A percentile compares a stretch with the other conserved stretches of the same genome.
phyloP scores from a whole-genome alignment of 176 grass and related monocot genomes.

The Oryza punctata region DNA sequence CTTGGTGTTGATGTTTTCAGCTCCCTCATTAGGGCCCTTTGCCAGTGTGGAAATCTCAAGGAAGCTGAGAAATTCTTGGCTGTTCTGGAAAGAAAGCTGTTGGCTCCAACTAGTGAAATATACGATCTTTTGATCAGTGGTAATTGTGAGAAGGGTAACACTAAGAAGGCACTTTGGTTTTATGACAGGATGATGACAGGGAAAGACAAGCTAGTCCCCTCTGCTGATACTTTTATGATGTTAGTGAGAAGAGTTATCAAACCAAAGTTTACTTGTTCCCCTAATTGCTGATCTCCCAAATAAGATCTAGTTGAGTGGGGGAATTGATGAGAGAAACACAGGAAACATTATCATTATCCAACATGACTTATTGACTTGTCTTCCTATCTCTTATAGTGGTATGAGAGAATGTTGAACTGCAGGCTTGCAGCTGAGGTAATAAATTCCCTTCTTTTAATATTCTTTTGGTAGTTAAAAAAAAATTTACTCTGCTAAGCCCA shows the following conservation, averaged over 20 bases:
- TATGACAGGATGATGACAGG: conserved; percentile 66
- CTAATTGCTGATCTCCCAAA: conserved; percentile 12
- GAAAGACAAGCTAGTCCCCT: conserved; percentile 52
- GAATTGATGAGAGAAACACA: neutral
- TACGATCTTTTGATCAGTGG: conserved; percentile 56
- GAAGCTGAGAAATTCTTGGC: conserved; percentile 75
- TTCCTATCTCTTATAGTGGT: neutral
- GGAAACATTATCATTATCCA: neutral
- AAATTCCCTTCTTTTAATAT: neutral
- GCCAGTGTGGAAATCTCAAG: conserved; percentile 56
- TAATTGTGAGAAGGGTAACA: conserved; percentile 56
- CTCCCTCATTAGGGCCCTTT: conserved; percentile 60
- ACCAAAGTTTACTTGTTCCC: conserved; percentile 16
- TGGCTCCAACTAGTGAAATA: conserved; percentile 36
- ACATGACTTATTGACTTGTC: neutral
- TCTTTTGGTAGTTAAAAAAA: conserved; percentile 9
- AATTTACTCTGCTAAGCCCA: neutral
- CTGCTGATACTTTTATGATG: conserved; percentile 59
- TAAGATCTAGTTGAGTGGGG: neutral
- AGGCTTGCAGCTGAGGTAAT: conserved; percentile 12
- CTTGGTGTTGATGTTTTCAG: conserved; percentile 26
- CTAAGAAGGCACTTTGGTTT: conserved; percentile 64
- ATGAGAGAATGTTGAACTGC: neutral
- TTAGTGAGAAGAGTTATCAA: conserved; percentile 58
- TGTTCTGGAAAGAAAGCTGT: conserved; percentile 47